Conservation (phyloP, 2,329 filamentous ascomycete species). For the Fusarium longipes region DNA sequence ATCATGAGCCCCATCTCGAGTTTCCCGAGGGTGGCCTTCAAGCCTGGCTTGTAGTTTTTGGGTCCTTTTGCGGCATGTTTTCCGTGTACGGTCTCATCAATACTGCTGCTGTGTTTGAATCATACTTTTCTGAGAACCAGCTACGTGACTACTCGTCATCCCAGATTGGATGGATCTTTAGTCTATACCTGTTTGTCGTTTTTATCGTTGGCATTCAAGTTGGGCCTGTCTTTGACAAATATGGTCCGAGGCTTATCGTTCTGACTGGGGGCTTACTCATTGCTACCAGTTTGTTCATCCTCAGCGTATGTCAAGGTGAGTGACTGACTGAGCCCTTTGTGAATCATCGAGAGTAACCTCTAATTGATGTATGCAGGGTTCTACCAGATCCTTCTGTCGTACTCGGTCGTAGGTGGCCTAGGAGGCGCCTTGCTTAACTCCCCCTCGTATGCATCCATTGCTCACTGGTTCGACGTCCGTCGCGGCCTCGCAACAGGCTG, state of each 20-base stretch:
- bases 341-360: background rate
- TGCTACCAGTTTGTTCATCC: conserved; percentile 70
- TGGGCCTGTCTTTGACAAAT: conserved; percentile 82
- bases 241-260: conserved; percentile 77
- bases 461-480: conserved; percentile 80
- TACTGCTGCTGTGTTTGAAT: conserved; percentile 68
- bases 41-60: conserved; percentile 78
- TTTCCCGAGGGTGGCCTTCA: conserved; percentile 69
- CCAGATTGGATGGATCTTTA: conserved; percentile 87
- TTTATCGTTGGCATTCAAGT: conserved; percentile 87
- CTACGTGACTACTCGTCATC: conserved; percentile 73
- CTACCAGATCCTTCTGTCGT: conserved; percentile 84
- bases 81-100: conserved; percentile 75
- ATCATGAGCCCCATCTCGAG: conserved; percentile 7
- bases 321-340: background rate
- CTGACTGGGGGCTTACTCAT: conserved; percentile 71
- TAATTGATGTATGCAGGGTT: conserved; percentile 55
- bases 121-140: conserved; percentile 79
- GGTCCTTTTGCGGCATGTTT: conserved; percentile 74
- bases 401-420: conserved; percentile 77
- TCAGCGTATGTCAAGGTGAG: conserved; percentile 71
- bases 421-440: conserved; percentile 83
- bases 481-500: conserved; percentile 84
- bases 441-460: conserved; percentile 77
- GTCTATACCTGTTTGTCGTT: conserved; percentile 81